These are phyloP conservation scores for Populus alba DNA, from an alignment of 345 rosid species.

Conservation along the genomic window DNA sequence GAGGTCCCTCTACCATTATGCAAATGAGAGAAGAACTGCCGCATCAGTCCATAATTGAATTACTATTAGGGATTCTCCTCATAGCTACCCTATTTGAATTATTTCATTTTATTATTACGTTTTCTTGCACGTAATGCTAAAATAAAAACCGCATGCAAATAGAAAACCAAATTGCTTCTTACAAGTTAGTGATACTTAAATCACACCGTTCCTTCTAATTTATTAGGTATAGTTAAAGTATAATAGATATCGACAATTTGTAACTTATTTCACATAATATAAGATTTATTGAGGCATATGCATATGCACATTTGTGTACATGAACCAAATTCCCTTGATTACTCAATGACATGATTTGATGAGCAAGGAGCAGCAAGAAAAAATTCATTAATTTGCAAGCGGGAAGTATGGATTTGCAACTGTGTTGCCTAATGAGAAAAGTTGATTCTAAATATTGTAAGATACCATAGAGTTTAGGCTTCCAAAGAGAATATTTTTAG, in stretches of 20 bases:
- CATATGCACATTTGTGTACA: background rate
- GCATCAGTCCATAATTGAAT: background rate
- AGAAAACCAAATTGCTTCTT: background rate
- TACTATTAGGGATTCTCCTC: background rate
- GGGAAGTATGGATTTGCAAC: background rate
- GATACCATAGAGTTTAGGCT: background rate
- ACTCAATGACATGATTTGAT: background rate
- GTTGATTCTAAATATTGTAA: background rate
- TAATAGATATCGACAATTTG: background rate
- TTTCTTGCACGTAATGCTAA: background rate
- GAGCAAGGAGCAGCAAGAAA: background rate
- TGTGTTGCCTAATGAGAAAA: background rate
- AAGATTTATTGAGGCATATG: background rate
- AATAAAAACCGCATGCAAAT: background rate
- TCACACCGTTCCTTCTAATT: background rate
- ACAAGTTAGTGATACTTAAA: background rate
- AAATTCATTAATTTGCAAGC: background rate
- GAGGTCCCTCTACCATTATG: background rate
- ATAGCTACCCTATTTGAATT: background rate
- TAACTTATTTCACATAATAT: background rate
- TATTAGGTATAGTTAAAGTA: background rate
- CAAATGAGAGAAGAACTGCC: background rate
- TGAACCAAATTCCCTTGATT: background rate
- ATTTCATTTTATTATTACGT: background rate
- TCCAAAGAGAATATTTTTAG: background rate